Evolutionary conservation across 2,329 filamentous ascomycete genomes (phyloP).

Genomic region (Pseudopyrenochaeta lycopersici): DNA sequence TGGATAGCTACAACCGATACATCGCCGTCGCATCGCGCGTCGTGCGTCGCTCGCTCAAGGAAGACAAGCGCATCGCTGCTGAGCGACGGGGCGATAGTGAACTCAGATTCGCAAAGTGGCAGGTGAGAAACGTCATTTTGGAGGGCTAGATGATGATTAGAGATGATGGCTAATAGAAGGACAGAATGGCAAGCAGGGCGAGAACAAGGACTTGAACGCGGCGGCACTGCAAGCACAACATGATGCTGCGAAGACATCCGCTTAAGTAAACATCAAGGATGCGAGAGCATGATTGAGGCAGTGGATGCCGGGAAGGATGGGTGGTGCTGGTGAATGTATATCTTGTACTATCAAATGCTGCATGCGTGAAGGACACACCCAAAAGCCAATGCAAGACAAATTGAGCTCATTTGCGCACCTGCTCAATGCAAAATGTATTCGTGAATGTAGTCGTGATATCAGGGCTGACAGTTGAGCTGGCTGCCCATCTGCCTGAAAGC

Average conservation of each 20-base stretch:
- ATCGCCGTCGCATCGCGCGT: conserved; percentile 92
- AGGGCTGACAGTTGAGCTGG: conserved; percentile 8
- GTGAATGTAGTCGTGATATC: conserved; percentile 15
- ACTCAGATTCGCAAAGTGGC: conserved; percentile 91
- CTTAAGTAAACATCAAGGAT: conserved; percentile 22
- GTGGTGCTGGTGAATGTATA: conserved; percentile 41
- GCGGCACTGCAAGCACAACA: conserved; percentile 60
- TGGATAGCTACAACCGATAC: conserved; percentile 97
- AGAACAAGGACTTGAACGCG: conserved; percentile 74
- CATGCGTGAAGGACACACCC: conserved; percentile 19
- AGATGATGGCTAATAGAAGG: conserved; percentile 36
- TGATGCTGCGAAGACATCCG: conserved; percentile 57
- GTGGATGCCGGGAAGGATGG: conserved; percentile 7
- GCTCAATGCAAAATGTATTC: background rate
- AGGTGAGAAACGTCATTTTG: conserved; percentile 69
- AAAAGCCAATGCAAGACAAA: conserved; percentile 42
- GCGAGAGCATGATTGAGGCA: conserved; percentile 10
- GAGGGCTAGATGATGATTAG: conserved; percentile 13
- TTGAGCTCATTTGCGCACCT: conserved; percentile 24
- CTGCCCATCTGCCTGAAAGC: conserved; percentile 2
- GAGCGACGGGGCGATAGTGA: conserved; percentile 93
- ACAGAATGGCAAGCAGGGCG: conserved; percentile 96
- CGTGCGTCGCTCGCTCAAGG: conserved; percentile 96
- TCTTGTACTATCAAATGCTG: conserved; percentile 47
- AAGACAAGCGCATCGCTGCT: conserved; percentile 84